Percentiles rank a stretch among this genome's conserved stretches.
These are phyloP conservation scores for Geosmithia flava DNA, from an alignment of 2,329 filamentous ascomycete genomes.

Conservation along the genomic window DNA sequence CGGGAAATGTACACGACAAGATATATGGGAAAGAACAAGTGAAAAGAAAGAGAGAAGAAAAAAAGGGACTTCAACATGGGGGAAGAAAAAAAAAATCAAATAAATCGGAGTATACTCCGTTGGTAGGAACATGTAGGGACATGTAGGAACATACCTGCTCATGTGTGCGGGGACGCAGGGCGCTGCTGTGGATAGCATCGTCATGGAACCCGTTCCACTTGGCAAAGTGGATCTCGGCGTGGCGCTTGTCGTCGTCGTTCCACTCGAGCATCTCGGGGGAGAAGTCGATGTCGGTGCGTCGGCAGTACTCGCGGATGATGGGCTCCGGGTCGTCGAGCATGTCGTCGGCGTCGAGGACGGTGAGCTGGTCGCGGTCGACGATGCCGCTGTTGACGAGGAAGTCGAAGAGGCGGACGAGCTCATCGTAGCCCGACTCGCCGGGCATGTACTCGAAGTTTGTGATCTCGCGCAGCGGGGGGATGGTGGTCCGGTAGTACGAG, in stretches of 20 bases:
- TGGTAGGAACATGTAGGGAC: neutral
- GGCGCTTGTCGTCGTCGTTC: conserved; percentile 63
- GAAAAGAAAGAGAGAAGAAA: neutral
- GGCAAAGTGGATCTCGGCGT: conserved; percentile 68
- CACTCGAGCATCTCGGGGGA: conserved; percentile 69
- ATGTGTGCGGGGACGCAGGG: conserved; percentile 57
- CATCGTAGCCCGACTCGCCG: conserved; percentile 78
- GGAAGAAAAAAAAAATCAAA: neutral
- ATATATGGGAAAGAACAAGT: neutral
- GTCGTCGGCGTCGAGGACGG: conserved; percentile 88
- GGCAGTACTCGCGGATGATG: conserved; percentile 69
- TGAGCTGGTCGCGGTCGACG: conserved; percentile 63
- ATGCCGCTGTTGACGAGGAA: conserved; percentile 59
- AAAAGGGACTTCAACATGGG: neutral
- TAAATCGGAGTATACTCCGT: no score
- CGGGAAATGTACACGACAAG: no score
- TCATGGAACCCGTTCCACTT: conserved; percentile 98
- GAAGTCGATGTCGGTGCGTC: conserved; percentile 68
- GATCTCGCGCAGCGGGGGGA: conserved; percentile 69
- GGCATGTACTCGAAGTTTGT: conserved; percentile 88
- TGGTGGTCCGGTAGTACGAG: conserved; percentile 87
- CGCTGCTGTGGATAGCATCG: conserved; percentile 75
- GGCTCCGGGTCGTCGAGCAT: conserved; percentile 72
- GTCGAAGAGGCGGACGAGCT: conserved; percentile 79
- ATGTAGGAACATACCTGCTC: conserved; percentile 32